Percentiles rank a stretch among this genome's conserved stretches.
phyloP scores from a whole-genome alignment of 2,329 filamentous ascomycete species.

The Coniella lustricola region DNA sequence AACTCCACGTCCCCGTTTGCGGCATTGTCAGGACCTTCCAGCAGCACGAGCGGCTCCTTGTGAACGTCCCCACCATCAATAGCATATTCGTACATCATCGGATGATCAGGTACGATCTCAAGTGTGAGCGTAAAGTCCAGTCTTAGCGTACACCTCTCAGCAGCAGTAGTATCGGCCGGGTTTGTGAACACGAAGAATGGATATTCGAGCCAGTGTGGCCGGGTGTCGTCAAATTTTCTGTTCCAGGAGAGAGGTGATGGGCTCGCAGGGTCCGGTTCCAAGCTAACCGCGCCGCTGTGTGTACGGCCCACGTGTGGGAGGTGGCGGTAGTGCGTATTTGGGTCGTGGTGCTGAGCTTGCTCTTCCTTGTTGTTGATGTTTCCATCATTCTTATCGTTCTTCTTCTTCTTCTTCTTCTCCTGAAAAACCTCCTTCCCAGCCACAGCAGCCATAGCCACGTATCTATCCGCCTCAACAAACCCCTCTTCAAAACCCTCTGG shows the following conservation, averaged over 20 bases:
- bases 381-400: too few species aligned
- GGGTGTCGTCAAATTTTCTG: too few species aligned
- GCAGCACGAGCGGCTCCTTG: conserved; percentile 16
- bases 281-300: conserved; percentile 30
- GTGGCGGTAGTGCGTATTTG: conserved; percentile 27
- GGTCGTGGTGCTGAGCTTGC: too few species aligned
- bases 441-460: conserved; percentile 29
- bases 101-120: conserved; percentile 27
- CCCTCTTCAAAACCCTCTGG: conserved; percentile 34
- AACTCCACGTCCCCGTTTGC: conserved; percentile 1
- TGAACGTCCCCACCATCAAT: conserved; percentile 20
- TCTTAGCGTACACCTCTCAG: conserved; percentile 22
- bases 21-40: conserved; percentile 15
- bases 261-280: neutral
- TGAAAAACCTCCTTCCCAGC: conserved; percentile 17
- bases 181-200: conserved; percentile 7
- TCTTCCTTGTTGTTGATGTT: too few species aligned
- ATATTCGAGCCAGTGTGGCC: conserved; percentile 7
- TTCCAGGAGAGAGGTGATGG: neutral
- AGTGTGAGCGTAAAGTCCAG: conserved; percentile 32
- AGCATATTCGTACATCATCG: conserved; percentile 38
- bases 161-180: too few species aligned
- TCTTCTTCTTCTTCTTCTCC: too few species aligned
- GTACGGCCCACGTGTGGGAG: conserved; percentile 35
- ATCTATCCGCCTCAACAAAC: conserved; percentile 39